Conservation (phyloP, 2,329 filamentous ascomycete genomes). For the Penicillium aurantiogriseum region DNA sequence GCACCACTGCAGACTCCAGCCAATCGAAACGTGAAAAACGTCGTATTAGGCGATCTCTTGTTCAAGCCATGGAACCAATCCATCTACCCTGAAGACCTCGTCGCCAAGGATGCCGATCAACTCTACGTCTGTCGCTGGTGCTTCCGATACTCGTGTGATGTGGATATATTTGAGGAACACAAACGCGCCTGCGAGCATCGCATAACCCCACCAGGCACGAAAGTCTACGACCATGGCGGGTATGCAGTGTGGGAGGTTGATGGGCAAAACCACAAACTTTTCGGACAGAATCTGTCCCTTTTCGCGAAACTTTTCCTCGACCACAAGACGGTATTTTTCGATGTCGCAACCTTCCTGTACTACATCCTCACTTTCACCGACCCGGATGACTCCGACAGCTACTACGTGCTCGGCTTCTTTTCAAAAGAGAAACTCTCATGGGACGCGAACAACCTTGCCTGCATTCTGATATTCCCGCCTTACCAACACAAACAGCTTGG, state of each 20-base stretch:
- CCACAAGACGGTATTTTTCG: constrained; percentile 98
- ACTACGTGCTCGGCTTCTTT: constrained; percentile 88
- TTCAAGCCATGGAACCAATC: constrained; percentile 93
- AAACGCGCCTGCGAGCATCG: constrained; percentile 54
- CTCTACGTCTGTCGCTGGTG: constrained; percentile 89
- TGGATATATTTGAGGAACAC: constrained; percentile 38
- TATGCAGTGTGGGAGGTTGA: constrained; percentile 93
- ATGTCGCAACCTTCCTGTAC: constrained; percentile 91
- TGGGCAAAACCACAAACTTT: constrained; percentile 81
- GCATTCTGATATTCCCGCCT: constrained; percentile 91
- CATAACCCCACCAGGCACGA: constrained; percentile 62
- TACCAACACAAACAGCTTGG: constrained; percentile 92
- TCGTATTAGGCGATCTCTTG: constrained; percentile 77
- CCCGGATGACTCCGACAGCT: constrained; percentile 40
- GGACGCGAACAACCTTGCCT: constrained; percentile 97
- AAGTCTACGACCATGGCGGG: constrained; percentile 74
- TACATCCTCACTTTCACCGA: constrained; percentile 80
- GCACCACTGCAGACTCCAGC: constrained; percentile 35
- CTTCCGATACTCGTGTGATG: constrained; percentile 76
- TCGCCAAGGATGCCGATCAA: constrained; percentile 52
- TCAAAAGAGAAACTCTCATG: constrained; percentile 98
- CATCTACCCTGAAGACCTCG: constrained; percentile 74
- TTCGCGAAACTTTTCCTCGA: constrained; percentile 98
- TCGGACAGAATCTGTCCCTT: constrained; percentile 91
- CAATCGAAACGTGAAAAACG: constrained; percentile 79